Evolutionary conservation across 345 rosid genomes (phyloP), one percentile per base, ranked within the genome.

Genomic region (Draba incana): DNA sequence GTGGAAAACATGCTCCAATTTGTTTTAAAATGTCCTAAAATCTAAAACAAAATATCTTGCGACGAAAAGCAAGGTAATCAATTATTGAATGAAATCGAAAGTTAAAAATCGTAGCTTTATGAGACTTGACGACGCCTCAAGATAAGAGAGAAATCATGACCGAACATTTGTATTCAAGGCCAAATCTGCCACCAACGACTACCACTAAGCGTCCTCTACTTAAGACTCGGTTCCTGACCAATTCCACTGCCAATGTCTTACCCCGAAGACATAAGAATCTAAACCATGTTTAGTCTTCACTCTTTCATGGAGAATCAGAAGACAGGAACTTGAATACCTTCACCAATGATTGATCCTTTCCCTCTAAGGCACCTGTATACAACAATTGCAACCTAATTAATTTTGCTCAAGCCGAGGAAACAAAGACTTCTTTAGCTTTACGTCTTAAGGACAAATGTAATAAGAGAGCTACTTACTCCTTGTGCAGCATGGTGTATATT

Each of bases 321-420:
- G 10, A 69, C n/a, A 27, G 73, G 73, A 27, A 58, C 66, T 28
- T 69, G 73, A 48, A 69, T 48, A 10, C 73, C 50, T 7, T 69
- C n/a, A 31, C 74, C 74, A 39, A 49, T 15, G 74, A 69, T 30
- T 49, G 74, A 58, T 58, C 74, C 66, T 69, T 59, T 69, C 30
- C 58, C 66, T 69, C 74, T 66, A 39, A 15, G 39, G 42, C 24
- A 45, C 57, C 65, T 68, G 8, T 25, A 68, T 37, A 31, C 66
- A 61, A 16, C 43, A 14, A 33, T 3, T 11, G 41, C 48, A 47
- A 37, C 57, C 7, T 38, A 37, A 4, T 63, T 13, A 14, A 48
- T 11, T 3, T 7, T 10, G 24, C 8, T 52, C n/a, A n/a, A n/a
- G n/a, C n/a, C n/a, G n/a, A n/a, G n/a, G n/a, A 4, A 39, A 50